Evolutionary conservation across 352 stramenopile genomes (phyloP).

Genomic region (Pythium scleroteichum): DNA sequence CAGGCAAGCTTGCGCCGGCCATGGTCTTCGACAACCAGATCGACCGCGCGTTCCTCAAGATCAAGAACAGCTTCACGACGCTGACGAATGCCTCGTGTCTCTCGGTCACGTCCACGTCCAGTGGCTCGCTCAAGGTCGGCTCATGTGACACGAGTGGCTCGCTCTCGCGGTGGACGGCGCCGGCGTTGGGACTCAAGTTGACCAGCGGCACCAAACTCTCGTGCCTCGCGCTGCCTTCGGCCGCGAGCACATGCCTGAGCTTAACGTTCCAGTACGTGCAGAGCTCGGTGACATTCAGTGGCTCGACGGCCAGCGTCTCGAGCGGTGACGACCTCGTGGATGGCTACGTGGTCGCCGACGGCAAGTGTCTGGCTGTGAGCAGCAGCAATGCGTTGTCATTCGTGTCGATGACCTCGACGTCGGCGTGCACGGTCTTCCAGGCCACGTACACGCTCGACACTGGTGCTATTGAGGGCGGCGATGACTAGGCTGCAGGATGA

Average conservation of each 20-base stretch:
- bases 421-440: conserved; percentile 31
- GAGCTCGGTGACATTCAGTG: conserved; percentile 27
- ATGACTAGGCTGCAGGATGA: no score
- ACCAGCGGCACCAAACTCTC: conserved; percentile 12
- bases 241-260: conserved; percentile 21
- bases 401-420: conserved; percentile 16
- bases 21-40: conserved; percentile 33
- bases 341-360: conserved; percentile 25
- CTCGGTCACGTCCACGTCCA: conserved; percentile 10
- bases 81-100: conserved; percentile 17
- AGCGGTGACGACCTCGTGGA: conserved; percentile 33
- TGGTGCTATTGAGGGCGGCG: conserved; percentile 24
- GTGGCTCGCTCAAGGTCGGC: conserved; percentile 23
- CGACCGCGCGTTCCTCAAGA: conserved; percentile 31
- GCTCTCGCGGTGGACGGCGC: conserved; percentile 21
- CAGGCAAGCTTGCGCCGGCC: conserved; percentile 19
- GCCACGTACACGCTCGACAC: conserved; percentile 34
- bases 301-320: conserved; percentile 20
- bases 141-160: conserved; percentile 11
- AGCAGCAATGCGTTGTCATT: conserved; percentile 20
- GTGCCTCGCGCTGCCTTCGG: conserved; percentile 20
- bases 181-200: conserved; percentile 3
- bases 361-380: conserved; percentile 29
- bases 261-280: conserved; percentile 33
- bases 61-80: conserved; percentile 24